A percentile compares a stretch with the other conserved stretches of the same genome.
These are phyloP conservation scores for Lachnellula subtilissima DNA, from an alignment of 2,329 filamentous ascomycete species.

Conservation along the genomic window DNA sequence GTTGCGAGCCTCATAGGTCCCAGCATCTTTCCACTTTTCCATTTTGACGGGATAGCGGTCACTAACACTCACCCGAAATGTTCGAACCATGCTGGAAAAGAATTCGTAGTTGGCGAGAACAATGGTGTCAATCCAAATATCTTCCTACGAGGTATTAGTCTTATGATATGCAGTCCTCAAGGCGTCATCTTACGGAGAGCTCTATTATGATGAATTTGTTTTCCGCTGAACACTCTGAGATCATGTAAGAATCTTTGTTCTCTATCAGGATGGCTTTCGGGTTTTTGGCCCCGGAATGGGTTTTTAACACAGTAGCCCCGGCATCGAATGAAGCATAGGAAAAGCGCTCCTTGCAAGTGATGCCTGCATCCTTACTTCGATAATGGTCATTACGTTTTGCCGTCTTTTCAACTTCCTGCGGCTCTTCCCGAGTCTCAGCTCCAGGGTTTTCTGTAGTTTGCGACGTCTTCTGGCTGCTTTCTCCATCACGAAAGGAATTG, in stretches of 20 bases:
- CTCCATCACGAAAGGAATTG: conserved; percentile 50
- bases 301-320: conserved; percentile 88
- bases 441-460: conserved; percentile 18
- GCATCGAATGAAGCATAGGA: conserved; percentile 98
- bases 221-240: conserved; percentile 78
- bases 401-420: conserved; percentile 28
- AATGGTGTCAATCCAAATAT: conserved; percentile 82
- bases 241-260: conserved; percentile 98
- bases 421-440: conserved; percentile 11
- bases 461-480: conserved; percentile 13
- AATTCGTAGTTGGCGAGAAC: conserved; percentile 99
- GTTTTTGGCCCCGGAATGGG: conserved; percentile 80
- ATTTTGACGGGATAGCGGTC: conserved; percentile 90
- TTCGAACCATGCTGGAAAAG: conserved; percentile 94
- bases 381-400: conserved; percentile 32
- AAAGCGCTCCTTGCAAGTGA: conserved; percentile 95
- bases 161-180: not conserved
- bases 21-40: conserved; percentile 87
- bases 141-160: conserved; percentile 32
- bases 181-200: conserved; percentile 66
- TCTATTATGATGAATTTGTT: conserved; percentile 96
- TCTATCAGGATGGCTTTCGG: conserved; percentile 85
- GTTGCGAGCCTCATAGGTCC: conserved; percentile 86
- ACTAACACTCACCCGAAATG: conserved; percentile 86
- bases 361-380: conserved; percentile 87